Percentiles rank a stretch among this genome's conserved stretches.
Conservation (phyloP, 495 filamentous ascomycete species). For the Platismatia glauca region DNA sequence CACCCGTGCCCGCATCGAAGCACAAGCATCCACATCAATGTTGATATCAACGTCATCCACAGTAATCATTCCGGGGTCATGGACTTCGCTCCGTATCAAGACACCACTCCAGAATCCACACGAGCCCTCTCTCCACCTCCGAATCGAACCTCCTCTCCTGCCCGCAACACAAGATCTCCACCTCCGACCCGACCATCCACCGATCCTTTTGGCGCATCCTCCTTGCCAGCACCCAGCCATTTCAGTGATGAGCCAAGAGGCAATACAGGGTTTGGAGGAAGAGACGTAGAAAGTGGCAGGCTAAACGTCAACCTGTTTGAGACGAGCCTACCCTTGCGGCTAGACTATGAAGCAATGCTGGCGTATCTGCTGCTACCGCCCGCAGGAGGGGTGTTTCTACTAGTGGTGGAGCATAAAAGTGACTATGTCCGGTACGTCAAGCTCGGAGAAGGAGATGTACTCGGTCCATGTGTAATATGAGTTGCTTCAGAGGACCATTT, state of each 20-base stretch:
- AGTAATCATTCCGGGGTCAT: slow-evolving; percentile 35
- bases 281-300: slow-evolving; percentile 41
- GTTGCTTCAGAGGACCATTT: not conserved
- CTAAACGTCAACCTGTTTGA: slow-evolving; percentile 75
- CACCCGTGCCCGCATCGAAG: not conserved
- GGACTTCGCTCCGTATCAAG: slow-evolving; percentile 96
- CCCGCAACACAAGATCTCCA: slow-evolving; percentile 32
- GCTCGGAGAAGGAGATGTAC: not conserved
- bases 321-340: slow-evolving; percentile 69
- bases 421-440: slow-evolving; percentile 81
- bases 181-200: slow-evolving; percentile 23
- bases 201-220: slow-evolving; percentile 30
- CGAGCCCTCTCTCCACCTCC: slow-evolving; percentile 61
- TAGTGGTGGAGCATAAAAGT: slow-evolving; percentile 85
- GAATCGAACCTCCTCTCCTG: slow-evolving; percentile 44
- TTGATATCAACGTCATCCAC: not conserved
- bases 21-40: not conserved
- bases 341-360: slow-evolving; percentile 83
- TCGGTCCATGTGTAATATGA: not conserved
- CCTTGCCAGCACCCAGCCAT: slow-evolving; percentile 37
- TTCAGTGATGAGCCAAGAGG: slow-evolving; percentile 25
- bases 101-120: slow-evolving; percentile 68
- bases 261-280: slow-evolving; percentile 9
- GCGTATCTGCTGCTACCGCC: slow-evolving; percentile 85
- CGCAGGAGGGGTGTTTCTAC: slow-evolving; percentile 71